Evolutionary conservation across 1,284 basidiomycete genomes (phyloP).

Genomic region (Phlebopus sp.): DNA sequence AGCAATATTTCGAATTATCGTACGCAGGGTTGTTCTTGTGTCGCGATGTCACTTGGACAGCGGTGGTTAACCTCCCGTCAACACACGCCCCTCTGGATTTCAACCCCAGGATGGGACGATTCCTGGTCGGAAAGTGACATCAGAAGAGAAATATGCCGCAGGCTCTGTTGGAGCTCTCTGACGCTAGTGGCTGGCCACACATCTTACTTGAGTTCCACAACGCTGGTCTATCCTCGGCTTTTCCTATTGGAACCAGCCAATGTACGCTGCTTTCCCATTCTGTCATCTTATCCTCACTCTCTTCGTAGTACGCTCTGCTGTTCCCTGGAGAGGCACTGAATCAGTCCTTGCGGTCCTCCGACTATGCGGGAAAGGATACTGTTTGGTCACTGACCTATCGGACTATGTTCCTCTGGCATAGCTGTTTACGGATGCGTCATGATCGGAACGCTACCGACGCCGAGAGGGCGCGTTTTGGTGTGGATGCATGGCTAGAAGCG

Average conservation of each 20-base stretch:
- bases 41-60: slow-evolving; percentile 48
- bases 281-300: slow-evolving; percentile 6
- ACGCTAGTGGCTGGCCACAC: slow-evolving; percentile 61
- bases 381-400: slow-evolving; percentile 72
- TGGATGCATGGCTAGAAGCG: slow-evolving; percentile 69
- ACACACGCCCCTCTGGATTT: slow-evolving; percentile 60
- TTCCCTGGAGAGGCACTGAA: slow-evolving; percentile 65
- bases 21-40: slow-evolving; percentile 48
- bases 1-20: slow-evolving; percentile 3
- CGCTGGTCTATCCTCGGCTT: slow-evolving; percentile 42
- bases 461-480: slow-evolving; percentile 59
- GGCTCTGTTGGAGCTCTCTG: slow-evolving; percentile 69
- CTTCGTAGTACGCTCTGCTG: slow-evolving; percentile 58
- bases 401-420: slow-evolving; percentile 68
- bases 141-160: slow-evolving; percentile 65
- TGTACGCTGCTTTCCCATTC: slow-evolving; percentile 38
- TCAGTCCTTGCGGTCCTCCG: slow-evolving; percentile 30
- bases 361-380: slow-evolving; percentile 53
- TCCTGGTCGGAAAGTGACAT: slow-evolving; percentile 61
- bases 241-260: slow-evolving; percentile 66
- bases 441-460: slow-evolving; percentile 39
- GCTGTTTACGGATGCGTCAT: slow-evolving; percentile 58
- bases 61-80: slow-evolving; percentile 48
- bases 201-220: slow-evolving; percentile 53
- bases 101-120: slow-evolving; percentile 61